Evolutionary conservation across 2,329 filamentous ascomycete genomes (phyloP), one percentile per base, ranked within the genome.

Genomic region (Arthrobotrys iridis): DNA sequence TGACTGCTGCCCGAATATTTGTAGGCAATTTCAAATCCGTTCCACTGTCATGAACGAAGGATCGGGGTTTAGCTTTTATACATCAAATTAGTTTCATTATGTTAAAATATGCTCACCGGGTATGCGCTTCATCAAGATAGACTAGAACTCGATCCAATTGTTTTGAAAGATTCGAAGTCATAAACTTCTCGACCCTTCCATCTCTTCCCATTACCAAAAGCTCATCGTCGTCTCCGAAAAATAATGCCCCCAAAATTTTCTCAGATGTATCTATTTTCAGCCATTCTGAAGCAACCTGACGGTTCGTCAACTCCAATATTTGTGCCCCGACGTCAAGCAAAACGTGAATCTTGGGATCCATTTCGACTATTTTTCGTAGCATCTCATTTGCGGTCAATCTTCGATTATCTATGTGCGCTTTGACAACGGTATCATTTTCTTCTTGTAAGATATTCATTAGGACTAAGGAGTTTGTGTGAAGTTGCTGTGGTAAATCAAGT

Each of bases 281-380:
- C 89, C 89, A 91, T 0, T 77, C 63, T 5, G 77, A 74, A 0
- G 87, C 87, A 2, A 91, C 83, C 2, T 85, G 80, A 0, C 81
- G 1, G 75, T 92, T 92, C 11, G 82, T 83, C 0, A 89, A 81
- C 33, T 93, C 90, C 0, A 93, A 80, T 2, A 93, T 86, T 52
- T 89, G 87, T 0, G 91, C 90, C 0, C 91, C 90, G 0, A 91
- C 89, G 77, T 93, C 90, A 0, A 93, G 83, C 0, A 93, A 85
- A 0, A 93, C 89, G 0, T 85, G 84, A 0, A 86, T 82, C 0
- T 81, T 79, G 0, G 82, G 81, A 0, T 82, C 33, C 48, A 86
- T 80, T 0, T 45, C 43, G 0, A 82, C 79, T 0, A 90, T 82
- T 3, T 83, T 79, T 0, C 80, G 20, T 0, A 93, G 78, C 0